Evolutionary conservation across 2,329 filamentous ascomycete species (phyloP).

Genomic region (Macrophomina pseudophaseolina): DNA sequence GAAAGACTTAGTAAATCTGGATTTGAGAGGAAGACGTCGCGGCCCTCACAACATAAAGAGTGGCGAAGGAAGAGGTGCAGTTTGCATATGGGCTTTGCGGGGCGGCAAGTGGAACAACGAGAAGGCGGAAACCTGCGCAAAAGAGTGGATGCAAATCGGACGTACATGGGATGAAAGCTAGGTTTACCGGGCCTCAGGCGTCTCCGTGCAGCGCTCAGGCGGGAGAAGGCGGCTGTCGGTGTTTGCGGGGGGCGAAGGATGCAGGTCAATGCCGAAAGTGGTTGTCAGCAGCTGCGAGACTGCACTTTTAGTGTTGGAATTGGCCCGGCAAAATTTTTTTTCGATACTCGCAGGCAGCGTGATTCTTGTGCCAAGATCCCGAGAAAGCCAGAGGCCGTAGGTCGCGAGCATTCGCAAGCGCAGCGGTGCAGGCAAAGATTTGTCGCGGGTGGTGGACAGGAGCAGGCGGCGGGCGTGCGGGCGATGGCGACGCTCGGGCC

Average conservation of each 20-base stretch:
- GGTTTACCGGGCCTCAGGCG: not conserved
- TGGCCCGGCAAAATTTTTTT: constrained; percentile 13
- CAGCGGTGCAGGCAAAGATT: constrained; percentile 6
- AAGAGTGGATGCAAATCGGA: not conserved
- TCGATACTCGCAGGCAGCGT: too few species aligned
- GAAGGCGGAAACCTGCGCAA: not conserved
- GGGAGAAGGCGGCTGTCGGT: not conserved
- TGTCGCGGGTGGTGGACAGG: constrained; percentile 18
- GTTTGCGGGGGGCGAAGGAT: constrained; percentile 7
- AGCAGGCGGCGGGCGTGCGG: constrained; percentile 20
- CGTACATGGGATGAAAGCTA: not conserved
- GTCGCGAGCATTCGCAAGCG: constrained; percentile 1
- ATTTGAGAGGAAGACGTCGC: not conserved
- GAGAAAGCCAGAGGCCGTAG: not conserved
- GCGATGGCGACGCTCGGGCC: constrained; percentile 1
- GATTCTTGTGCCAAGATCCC: not conserved
- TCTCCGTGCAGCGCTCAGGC: not conserved
- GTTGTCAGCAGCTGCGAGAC: constrained; percentile 12
- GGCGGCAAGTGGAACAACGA: not conserved
- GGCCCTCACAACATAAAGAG: not conserved
- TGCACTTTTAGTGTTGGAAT: not conserved
- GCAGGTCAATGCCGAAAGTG: constrained; percentile 20
- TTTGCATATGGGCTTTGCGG: not conserved
- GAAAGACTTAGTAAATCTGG: not conserved
- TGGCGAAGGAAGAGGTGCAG: not conserved